Evolutionary conservation across 495 filamentous ascomycete genomes (phyloP), one percentile per base, ranked within the genome.

Genomic region (Aspergillus diversus): DNA sequence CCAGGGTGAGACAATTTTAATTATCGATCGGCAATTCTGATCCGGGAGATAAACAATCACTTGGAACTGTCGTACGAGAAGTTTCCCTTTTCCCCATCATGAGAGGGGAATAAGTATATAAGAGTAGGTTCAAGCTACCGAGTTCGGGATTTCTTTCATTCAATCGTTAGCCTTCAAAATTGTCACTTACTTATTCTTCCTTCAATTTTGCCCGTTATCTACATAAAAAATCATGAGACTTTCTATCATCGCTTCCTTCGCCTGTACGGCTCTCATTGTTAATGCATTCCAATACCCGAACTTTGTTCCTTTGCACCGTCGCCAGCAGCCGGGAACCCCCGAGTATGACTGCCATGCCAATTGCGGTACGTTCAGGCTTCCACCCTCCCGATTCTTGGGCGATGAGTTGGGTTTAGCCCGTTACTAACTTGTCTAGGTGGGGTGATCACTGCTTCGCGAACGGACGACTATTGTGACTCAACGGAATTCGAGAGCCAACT

Each of bases 281-380:
- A 54, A 50, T 55, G 56, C 60, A 5, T 59, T 61, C 61, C 31
- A 59, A 43, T 65, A 57, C 48, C 49, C 53, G 43, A 47, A 60
- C n/a, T 65, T 65, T 59, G 59, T 68, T 53, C 52, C 66, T 63
- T 17, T 63, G 42, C 27, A 57, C 63, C 31, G 32, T 52, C 51
- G 64, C 63, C 48, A 64, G 59, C 75, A 70, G 6, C 78, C 78
- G 2, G 82, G 81, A 13, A 75, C 78, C 1, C 71, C 79, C 7
- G 55, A 66, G 1, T 84, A 82, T 63, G 73, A 77, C 9, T 84
- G 82, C 55, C 82, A 84, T 59, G 74, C 75, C 42, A 75, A 77
- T 61, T 84, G 82, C 60, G 82, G 82, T 83, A 63, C 58, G 74
- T 60, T 16, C 21, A 31, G 13, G 3, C 6, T 42, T 17, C 15